Conservation (phyloP, 192 early-diverging fungal species). For the Coemansia sp. region DNA sequence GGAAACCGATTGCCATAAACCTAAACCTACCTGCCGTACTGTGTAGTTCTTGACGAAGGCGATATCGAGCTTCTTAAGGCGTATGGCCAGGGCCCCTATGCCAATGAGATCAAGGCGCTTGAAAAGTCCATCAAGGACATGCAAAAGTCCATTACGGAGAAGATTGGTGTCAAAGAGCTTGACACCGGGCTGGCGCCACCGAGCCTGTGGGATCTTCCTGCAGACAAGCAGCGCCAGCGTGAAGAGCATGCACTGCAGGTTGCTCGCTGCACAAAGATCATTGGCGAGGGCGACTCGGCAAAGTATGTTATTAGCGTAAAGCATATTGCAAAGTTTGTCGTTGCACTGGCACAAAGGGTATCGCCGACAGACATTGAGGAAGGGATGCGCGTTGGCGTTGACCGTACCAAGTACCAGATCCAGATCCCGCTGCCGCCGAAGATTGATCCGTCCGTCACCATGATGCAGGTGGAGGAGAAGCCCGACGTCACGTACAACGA, state of each 20-base stretch:
- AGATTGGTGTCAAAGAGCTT: constrained; percentile 98
- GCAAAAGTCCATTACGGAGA: constrained; percentile 98
- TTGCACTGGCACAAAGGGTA: constrained; percentile 93
- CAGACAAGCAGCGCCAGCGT: constrained; percentile 96
- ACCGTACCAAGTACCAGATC: constrained; percentile 99
- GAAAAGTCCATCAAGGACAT: constrained; percentile 96
- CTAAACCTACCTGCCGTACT: not conserved
- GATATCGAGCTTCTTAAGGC: constrained; percentile 57
- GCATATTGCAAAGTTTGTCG: constrained; percentile 99
- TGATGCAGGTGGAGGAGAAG: constrained; percentile 99
- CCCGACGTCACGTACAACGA: constrained; percentile 99
- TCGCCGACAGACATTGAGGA: constrained; percentile 99
- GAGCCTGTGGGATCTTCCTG: constrained; percentile 98
- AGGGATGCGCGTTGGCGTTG: constrained; percentile 98
- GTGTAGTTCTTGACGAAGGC: constrained; percentile 49
- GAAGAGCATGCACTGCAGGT: constrained; percentile 91
- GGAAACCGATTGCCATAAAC: not conserved
- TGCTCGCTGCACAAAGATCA: constrained; percentile 99
- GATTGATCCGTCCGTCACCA: constrained; percentile 97
- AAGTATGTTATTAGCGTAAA: constrained; percentile 99
- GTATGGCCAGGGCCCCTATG: constrained; percentile 98
- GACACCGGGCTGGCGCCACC: constrained; percentile 98
- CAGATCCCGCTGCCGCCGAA: constrained; percentile 98
- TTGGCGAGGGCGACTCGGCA: constrained; percentile 86
- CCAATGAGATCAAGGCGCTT: constrained; percentile 89